Percentiles rank a stretch among this genome's conserved stretches.
Conservation (phyloP, 306 rosid genomes). For the Medicago truncatula region MtrunA17r5.0-ANR NC_053048.1:48179501-48180000, state of each 20-base stretch:
- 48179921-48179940: slow-evolving; percentile 9
- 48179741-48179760: slow-evolving; percentile 99
- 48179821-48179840: slow-evolving; percentile 78
- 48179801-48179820: slow-evolving; percentile 92
- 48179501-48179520: background rate
- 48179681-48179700: slow-evolving; percentile 14
- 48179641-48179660: background rate
- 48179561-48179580: slow-evolving; percentile 29
- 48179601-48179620: slow-evolving; percentile 8
- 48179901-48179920: slow-evolving; percentile 17
- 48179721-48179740: slow-evolving; percentile 53
- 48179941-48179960: slow-evolving; percentile 25
- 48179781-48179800: slow-evolving; percentile 75
- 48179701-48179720: slow-evolving; percentile 4
- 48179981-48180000: slow-evolving; percentile 50
- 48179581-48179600: slow-evolving; percentile 21
- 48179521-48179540: slow-evolving; percentile 1
- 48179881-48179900: slow-evolving; percentile 24
- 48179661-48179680: slow-evolving; percentile 15
- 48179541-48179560: slow-evolving; percentile 15
- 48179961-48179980: background rate
- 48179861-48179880: slow-evolving; percentile 49
- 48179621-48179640: background rate
- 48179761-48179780: slow-evolving; percentile 96
- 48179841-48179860: slow-evolving; percentile 91